Evolutionary conservation across 106 monocot species (phyloP), one percentile per base, ranked within the genome.

Genomic region (Gastrodia elata): DNA sequence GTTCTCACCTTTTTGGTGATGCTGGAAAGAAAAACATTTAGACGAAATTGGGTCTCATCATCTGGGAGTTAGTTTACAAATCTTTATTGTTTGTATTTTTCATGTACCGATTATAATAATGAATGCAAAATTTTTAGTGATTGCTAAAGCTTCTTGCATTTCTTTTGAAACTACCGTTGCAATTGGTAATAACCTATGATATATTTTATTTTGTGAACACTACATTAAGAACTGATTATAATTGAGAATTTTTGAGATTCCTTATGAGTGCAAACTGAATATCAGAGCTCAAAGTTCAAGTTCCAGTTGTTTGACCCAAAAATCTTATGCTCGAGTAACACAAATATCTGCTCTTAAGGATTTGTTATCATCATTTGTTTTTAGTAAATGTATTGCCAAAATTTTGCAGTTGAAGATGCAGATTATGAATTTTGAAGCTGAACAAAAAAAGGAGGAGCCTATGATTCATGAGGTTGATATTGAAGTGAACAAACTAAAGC

Each of bases 401-500:
- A 65, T 71, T 2, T 32, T 77, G 73, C 84, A 96, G 95, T 48
- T 85, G 24, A 83, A 88, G 58, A 85, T 72, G 72, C 74, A 79
- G 30, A 82, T 85, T 52, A 44, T 70, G 74, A 85, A 89, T 9
- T 76, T 80, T 77, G 89, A 92, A 59, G 64, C 71, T 24, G 78
- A 78, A 39, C 67, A 76, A 3, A 76, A 86, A 68, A 77, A 75
- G 83, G 92, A 96, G 77, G 87, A 87, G 84, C 89, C 95, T 1
- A 9, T 75, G 28, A 86, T 92, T 39, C 73, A 86, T 70, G 82
- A 90, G 61, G 28, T 96, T 40, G 84, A 96, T 3, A 75, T 73
- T 0, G 95, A 96, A 77, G 86, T 96, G 57, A 92, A 78, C 56
- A 82, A 82, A 24, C 69, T 92, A 39, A 77, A 77, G 68, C 83